Base-by-base conservation (phyloP, 2,329 filamentous ascomycete genomes). In the Hypoxylon sp. region DNA sequence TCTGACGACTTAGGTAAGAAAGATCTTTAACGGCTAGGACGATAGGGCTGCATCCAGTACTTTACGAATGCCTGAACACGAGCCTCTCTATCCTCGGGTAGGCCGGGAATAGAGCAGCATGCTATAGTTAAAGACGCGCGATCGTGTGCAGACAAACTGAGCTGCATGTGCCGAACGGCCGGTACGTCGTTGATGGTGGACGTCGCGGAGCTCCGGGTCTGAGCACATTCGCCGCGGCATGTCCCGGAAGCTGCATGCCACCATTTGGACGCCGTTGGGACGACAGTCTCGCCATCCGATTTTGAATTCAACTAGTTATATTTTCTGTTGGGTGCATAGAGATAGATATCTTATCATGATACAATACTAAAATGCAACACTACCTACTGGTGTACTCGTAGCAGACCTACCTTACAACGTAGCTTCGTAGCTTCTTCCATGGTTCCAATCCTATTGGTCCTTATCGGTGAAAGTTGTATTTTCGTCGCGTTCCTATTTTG, bases 391-490 rank as follows among this genome's bases (percentile, higher is more conserved):
- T 31, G 47, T 26, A 50, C 62, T 55, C 63, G 62, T 63, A 39
- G 48, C 58, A 55, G 52, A 47, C 51, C 52, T 69, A 63, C 62
- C 48, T 63, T 67, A 47, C 55, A 65, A 59, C 57, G 44, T 44
- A 69, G 61, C 53, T 47, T 31, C 54, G 44, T 44, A 69, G 61
- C 53, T 47, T 31, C 54, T 48, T 33, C 5, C 39, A 60, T 60
- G 58, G 66, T 65, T 65, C 50, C n/a, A 48, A 68, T 65, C 68
- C 65, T 68, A 70, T 68, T 70, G 68, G 68, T 14, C 50, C 59
- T 14, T 14, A 14, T 42, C 24, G 24, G 10, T 33, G 22, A 39
- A 14, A 31, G 39, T 60, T 35, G 42, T 48, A 29, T 60, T 54
- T 42, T 63, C 33, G 59, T 59, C 17, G 51, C 29, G 39, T 52